phyloP scores from a whole-genome alignment of 441 rosid genomes.

The Adansonia rubrostipa region DNA sequence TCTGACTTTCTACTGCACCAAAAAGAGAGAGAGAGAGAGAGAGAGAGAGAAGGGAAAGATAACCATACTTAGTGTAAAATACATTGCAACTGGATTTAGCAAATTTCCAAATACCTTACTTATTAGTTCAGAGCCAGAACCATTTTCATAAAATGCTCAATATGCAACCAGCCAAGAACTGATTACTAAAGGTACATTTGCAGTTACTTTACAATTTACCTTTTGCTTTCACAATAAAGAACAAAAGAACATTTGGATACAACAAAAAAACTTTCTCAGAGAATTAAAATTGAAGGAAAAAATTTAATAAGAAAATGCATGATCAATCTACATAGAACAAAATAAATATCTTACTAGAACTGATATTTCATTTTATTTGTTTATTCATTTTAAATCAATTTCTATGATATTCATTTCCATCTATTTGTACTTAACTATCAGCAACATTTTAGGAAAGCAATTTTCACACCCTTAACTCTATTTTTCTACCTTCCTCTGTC shows the following conservation, averaged over 20 bases:
- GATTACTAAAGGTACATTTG: neutral
- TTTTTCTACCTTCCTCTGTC: neutral
- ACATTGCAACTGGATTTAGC: neutral
- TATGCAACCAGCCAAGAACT: neutral
- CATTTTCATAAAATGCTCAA: neutral
- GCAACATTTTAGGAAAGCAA: neutral
- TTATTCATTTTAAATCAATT: slow-evolving; percentile 5
- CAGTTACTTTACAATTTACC: neutral
- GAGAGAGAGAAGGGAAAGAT: neutral
- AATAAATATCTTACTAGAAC: neutral
- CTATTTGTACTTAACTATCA: slow-evolving; percentile 9
- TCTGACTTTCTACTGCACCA: slow-evolving; percentile 44
- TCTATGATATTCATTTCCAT: neutral
- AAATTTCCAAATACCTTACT: neutral
- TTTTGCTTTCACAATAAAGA: neutral
- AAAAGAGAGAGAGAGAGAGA: neutral
- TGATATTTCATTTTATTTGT: neutral
- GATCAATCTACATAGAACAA: neutral
- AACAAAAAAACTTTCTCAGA: neutral
- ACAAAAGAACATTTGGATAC: neutral
- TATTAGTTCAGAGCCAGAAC: neutral
- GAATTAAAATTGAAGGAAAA: neutral
- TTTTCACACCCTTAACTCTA: neutral
- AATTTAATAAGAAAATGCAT: neutral
- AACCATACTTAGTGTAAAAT: neutral